Base-by-base conservation (phyloP, 1,139 yeast species). In the Yamadazyma epiphylla region DNA sequence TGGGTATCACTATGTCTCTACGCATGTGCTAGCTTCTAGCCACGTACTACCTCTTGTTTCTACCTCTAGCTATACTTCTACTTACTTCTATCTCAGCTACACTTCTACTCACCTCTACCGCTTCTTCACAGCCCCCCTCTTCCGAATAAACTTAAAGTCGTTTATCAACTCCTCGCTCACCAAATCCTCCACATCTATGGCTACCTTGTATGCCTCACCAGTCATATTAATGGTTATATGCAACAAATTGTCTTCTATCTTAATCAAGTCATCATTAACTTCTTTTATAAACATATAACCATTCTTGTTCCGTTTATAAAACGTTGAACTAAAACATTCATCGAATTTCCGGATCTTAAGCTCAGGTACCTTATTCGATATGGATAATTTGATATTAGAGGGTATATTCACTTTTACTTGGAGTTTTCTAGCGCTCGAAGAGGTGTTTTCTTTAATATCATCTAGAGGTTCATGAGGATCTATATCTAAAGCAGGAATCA, bases 261-360 rank as follows among this genome's bases (percentile, higher is more conserved):
- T 43, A 6, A 43, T 42, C 17, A 43, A 29, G 19, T 43, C 48
- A 31, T 43, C 48, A 25, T 43, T 52, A 10, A 64, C 53, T 32
- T 62, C 69, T 25, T 54, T 48, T 11, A 56, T 58, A 37, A 61
- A 62, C 69, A 62, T 62, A 37, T 60, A 62, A 10, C 66, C 65
- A 29, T 57, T 58, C 10, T 43, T 35, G 27, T 61, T 61, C 22
- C 69, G 40, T 35, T 57, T 58, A 39, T 61, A 62, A 35, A 61
- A 62, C 3, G 66, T 60, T 6, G 64, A 56, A 35, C 46, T 42
- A 25, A 43, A 43, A 3, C 42, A 36, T 23, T 43, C 48, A 24
- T 40, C 33, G 19, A 35, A 43, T 25, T 42, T 43, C 21, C 39
- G 42, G n/a, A 43, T 41, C 7, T 32, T 26, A 3, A 43, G 24